Evolutionary conservation across 148 eudicot genomes (phyloP), one percentile per base, ranked within the genome.

Genomic region (Rhododendron henanense): DNA sequence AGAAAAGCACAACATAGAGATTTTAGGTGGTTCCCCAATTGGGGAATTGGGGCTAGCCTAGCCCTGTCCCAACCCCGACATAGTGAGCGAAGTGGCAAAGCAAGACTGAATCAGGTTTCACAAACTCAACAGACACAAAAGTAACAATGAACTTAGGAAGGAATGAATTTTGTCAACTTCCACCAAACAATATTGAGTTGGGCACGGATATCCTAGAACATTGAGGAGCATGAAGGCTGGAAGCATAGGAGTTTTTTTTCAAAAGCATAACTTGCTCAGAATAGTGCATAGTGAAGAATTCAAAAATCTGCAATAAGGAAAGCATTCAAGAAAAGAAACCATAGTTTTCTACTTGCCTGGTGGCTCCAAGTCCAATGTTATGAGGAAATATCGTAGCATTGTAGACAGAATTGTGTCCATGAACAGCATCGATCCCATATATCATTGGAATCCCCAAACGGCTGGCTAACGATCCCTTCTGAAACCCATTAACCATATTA

Each of bases 371-470:
- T 79, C 95, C 97, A 93, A 65, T 65, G n/a, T 65, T 65, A 63
- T 63, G 71, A n/a, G 71, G 71, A 9, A 63, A 63, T 7, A 65
- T 65, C n/a, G 71, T 65, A 65, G 71, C 71, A n/a, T n/a, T n/a
- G 10, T 23, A 65, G 13, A 65, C 71, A 65, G 71, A 65, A 65
- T n/a, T 65, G 71, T 65, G 71, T 65, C 71, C 71, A n/a, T 65
- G 71, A 65, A 65, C 13, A 65, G 31, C 71, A 23, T 65, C 71
- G 28, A 65, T 94, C 71, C 95, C 98, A 88, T 92, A 94, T 63
- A 94, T 91, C 94, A 93, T 94, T 45, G 98, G 98, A 67, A 94
- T 94, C 59, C 94, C 98, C 23, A 94, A 90, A 44, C 95, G 94
- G 53, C 91, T 93, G 67, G 98, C 90, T 87, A 94, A 71, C 77